A percentile compares a stretch with the other conserved stretches of the same genome.
phyloP scores from a whole-genome alignment of 2,329 filamentous ascomycete species.

The Fusarium sp. region DNA sequence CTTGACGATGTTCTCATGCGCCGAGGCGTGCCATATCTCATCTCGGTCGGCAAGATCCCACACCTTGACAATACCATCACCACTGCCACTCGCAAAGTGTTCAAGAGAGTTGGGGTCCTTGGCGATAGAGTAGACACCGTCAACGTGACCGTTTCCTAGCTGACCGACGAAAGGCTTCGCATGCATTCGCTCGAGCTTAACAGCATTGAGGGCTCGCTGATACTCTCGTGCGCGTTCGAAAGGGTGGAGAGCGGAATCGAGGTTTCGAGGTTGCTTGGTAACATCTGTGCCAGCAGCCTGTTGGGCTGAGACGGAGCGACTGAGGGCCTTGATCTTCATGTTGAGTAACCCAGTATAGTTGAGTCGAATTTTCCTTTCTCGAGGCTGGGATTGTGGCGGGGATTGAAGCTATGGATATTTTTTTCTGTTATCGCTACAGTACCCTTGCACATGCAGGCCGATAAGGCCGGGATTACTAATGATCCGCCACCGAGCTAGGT shows the following conservation, averaged over 20 bases:
- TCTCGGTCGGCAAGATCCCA: slow-evolving; percentile 81
- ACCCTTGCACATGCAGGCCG: slow-evolving; percentile 22
- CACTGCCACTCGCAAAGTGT: slow-evolving; percentile 83
- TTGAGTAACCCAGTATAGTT: slow-evolving; percentile 13
- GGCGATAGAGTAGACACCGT: slow-evolving; percentile 82
- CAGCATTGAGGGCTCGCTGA: slow-evolving; percentile 73
- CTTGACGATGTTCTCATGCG: slow-evolving; percentile 95
- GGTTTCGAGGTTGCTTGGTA: slow-evolving; percentile 73
- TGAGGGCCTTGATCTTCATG: slow-evolving; percentile 74
- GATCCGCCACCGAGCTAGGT: slow-evolving; percentile 38
- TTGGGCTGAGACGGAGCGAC: slow-evolving; percentile 70
- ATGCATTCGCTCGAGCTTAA: slow-evolving; percentile 95
- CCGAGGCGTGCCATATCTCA: slow-evolving; percentile 80
- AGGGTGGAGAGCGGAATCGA: slow-evolving; percentile 87
- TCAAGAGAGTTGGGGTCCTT: slow-evolving; percentile 82
- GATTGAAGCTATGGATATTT: slow-evolving; percentile 41
- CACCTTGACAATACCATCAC: slow-evolving; percentile 93
- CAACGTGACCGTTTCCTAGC: slow-evolving; percentile 89
- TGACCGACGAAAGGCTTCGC: slow-evolving; percentile 79
- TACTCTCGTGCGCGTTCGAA: slow-evolving; percentile 89
- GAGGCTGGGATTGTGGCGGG: slow-evolving; percentile 38
- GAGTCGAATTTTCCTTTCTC: slow-evolving; percentile 20
- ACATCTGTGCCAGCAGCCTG: slow-evolving; percentile 75
- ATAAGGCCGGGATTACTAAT: slow-evolving; percentile 51
- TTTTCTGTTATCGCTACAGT: slow-evolving; percentile 47